Base-by-base conservation (phyloP, 495 filamentous ascomycete genomes). In the Daldinia grandis region DNA sequence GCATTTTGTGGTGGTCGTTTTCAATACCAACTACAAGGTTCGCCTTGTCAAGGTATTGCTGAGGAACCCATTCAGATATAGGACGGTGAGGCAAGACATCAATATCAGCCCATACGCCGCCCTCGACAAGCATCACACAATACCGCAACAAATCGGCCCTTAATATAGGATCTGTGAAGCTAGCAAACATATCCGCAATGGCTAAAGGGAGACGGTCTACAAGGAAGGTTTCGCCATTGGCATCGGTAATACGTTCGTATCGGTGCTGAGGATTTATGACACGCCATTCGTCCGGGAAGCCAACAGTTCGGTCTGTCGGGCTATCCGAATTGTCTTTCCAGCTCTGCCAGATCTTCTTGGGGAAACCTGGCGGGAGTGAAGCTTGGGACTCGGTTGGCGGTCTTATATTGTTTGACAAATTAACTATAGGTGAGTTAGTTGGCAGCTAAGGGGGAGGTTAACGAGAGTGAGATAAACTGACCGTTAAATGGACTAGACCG, bases 51-150 rank as follows among this genome's bases (percentile, higher is more conserved):
- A 57, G 50, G 42, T 76, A 76, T 21, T 74, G 19, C 1, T 67
- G 56, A 5, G 82, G 82, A 12, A 84, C 68, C 81, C 82, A 85
- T 0, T 76, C 65, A 15, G 71, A 33, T 10, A 85, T 76, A 1
- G 81, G 80, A 30, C 64, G 55, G 19, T 80, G 67, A 53, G 73
- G 78, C 14, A 71, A 59, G 3, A 82, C 74, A 62, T 86, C 84
- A 19, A 82, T 76, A 62, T 87, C 85, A 1, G 79, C 81, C 65
- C 86, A 87, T 53, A 83, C 84, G 21, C 85, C 85, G 10, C 85
- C 85, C 35, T 82, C 79, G 55, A 81, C 80, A 75, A 78, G 80
- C 14, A 87, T 64, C 0, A 86, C 60, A 5, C 85, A 72, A 64
- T 87, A 87, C 19, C 83, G 79, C n/a, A 86, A 74, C 0, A 86